Evolutionary conservation across 1,284 basidiomycete genomes (phyloP).

Genomic region (Rhizoctonia solani): DNA sequence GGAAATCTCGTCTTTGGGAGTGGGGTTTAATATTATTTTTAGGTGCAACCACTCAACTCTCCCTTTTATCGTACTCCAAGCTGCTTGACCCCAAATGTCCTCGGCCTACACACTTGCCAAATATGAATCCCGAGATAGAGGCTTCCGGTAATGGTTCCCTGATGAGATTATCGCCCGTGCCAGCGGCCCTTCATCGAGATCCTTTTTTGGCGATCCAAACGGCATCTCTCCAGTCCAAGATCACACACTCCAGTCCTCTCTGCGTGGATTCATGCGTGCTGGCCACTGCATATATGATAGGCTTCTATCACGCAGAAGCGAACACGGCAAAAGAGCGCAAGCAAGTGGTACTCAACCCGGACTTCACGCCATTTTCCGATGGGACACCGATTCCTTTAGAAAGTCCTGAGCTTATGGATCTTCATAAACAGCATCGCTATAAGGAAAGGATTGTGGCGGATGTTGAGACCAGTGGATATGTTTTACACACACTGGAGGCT

Average conservation of each 20-base stretch:
- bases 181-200: slow-evolving; percentile 25
- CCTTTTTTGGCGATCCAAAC: slow-evolving; percentile 20
- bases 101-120: slow-evolving; percentile 2
- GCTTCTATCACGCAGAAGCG: slow-evolving; percentile 34
- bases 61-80: slow-evolving; percentile 5
- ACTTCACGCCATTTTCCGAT: slow-evolving; percentile 26
- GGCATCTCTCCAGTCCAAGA: slow-evolving; percentile 26
- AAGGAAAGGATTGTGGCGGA: slow-evolving; percentile 23
- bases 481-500: slow-evolving; percentile 36
- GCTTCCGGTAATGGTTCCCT: slow-evolving; percentile 37
- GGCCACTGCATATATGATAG: slow-evolving; percentile 36
- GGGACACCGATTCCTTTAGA: slow-evolving; percentile 16
- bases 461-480: slow-evolving; percentile 35
- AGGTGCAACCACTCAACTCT: background rate
- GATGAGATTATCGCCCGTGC: slow-evolving; percentile 37
- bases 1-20: background rate
- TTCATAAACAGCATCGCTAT: slow-evolving; percentile 21
- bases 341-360: slow-evolving; percentile 27
- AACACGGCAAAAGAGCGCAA: slow-evolving; percentile 32
- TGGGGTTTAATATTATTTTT: background rate
- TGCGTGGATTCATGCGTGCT: slow-evolving; percentile 36
- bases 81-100: slow-evolving; percentile 1
- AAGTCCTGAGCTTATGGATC: background rate
- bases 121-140: slow-evolving; percentile 14
- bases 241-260: slow-evolving; percentile 31